These are phyloP conservation scores for Cyclanthera cordifolia DNA, from an alignment of 306 rosid genomes.

Conservation along the genomic window DNA sequence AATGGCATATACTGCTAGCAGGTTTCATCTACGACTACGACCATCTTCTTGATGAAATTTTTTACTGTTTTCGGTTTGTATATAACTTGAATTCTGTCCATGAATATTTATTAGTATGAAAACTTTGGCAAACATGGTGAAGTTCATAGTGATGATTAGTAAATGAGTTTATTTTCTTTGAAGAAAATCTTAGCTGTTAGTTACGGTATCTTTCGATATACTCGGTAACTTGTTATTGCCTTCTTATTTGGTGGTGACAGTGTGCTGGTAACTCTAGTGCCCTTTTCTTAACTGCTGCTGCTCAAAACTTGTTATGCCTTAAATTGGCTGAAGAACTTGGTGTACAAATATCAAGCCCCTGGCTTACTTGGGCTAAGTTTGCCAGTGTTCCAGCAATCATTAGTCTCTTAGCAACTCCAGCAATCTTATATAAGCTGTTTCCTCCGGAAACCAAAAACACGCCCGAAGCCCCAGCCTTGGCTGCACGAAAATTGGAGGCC, in stretches of 20 bases:
- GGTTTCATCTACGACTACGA: neutral
- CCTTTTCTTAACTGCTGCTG: slow-evolving; percentile 98
- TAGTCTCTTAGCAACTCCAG: slow-evolving; percentile 65
- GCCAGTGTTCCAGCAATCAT: slow-evolving; percentile 72
- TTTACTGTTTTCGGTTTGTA: neutral
- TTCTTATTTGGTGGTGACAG: slow-evolving; percentile 45
- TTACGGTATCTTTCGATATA: slow-evolving; percentile 9
- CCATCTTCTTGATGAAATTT: neutral
- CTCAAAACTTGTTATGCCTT: slow-evolving; percentile 81
- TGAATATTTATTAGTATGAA: neutral
- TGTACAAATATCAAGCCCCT: slow-evolving; percentile 57
- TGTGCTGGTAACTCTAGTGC: slow-evolving; percentile 90
- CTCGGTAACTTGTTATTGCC: slow-evolving; percentile 11
- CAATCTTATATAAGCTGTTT: slow-evolving; percentile 59
- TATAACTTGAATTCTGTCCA: neutral
- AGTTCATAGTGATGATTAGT: neutral
- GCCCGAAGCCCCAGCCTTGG: slow-evolving; percentile 92
- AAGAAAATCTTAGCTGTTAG: slow-evolving; percentile 8
- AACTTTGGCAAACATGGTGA: neutral
- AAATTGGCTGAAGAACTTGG: slow-evolving; percentile 86
- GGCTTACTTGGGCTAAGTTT: slow-evolving; percentile 89
- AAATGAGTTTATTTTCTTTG: neutral
- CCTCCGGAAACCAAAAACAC: slow-evolving; percentile 95
- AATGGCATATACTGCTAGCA: neutral
- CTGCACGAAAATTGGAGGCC: slow-evolving; percentile 55